A percentile compares a stretch with the other conserved stretches of the same genome.
These are phyloP conservation scores for Moniliophthora roreri DNA, from an alignment of 1,284 basidiomycete species.

Conservation along the genomic window DNA sequence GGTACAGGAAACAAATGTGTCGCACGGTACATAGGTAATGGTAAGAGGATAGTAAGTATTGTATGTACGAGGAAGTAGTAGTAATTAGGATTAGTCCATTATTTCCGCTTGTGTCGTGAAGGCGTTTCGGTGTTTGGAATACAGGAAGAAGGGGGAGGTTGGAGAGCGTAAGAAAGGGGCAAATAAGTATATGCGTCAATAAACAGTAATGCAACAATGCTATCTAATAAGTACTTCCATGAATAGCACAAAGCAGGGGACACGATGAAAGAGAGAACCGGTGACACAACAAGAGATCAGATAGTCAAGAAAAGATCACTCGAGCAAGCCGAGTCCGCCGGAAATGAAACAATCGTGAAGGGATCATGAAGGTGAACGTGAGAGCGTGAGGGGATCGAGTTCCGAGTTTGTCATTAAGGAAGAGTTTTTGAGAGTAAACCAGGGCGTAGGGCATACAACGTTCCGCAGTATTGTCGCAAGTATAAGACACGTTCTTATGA, in stretches of 20 bases:
- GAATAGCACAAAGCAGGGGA: not conserved
- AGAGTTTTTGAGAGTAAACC: not conserved
- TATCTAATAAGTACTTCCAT: conserved; percentile 12
- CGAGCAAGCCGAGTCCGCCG: not conserved
- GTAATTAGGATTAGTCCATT: too few relatives aligned
- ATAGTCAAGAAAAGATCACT: conserved; percentile 2
- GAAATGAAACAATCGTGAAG: not conserved
- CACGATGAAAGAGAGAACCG: not conserved
- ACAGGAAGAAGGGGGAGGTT: not conserved
- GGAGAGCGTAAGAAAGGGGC: not conserved
- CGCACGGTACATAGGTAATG: too few relatives aligned
- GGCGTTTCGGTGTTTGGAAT: too few relatives aligned
- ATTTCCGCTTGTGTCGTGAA: too few relatives aligned
- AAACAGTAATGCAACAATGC: conserved; percentile 13
- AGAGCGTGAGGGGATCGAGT: not conserved
- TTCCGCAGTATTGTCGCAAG: not conserved
- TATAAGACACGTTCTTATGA: not conserved
- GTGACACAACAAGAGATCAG: not conserved
- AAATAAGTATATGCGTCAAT: conserved; percentile 13
- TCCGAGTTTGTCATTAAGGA: not conserved
- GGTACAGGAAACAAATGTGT: too few relatives aligned
- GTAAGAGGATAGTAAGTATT: too few relatives aligned
- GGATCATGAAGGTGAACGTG: not conserved
- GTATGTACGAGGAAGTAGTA: too few relatives aligned
- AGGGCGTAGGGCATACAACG: not conserved